Base-by-base conservation (phyloP, 2,329 filamentous ascomycete genomes). In the Ceratocystis albifundus region DNA sequence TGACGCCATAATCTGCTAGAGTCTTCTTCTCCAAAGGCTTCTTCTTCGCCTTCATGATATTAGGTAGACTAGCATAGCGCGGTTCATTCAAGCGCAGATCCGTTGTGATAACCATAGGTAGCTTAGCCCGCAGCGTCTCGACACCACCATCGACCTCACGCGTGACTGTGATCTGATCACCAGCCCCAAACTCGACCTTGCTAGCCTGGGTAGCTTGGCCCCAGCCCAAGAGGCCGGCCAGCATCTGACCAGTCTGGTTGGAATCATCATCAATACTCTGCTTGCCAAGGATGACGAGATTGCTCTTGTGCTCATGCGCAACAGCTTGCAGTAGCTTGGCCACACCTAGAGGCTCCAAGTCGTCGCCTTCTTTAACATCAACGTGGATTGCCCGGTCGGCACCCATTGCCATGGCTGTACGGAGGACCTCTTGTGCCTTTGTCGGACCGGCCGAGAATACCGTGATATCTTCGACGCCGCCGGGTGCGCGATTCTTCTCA, bases 11-110 rank as follows among this genome's bases (percentile, higher is more conserved):
- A 74, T 99, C 94, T 67, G 80, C 82, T 75, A 96, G 76, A 70
- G 83, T 90, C 82, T 90, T 88, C 88, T 96, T 97, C 73, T 94
- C 90, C 72, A 99, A 74, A 74, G 89, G 89, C 88, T 99, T 99
- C 89, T 97, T 99, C 88, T 99, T 99, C 65, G 94, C 94, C 87
- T 97, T 99, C 94, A 99, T 99, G 70, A 99, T 97, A 75, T 97
- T 97, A 63, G 92, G 93, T 83, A 99, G 76, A 77, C 86, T 96
- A 25, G 93, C 94, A 76, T 96, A 99, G 70, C 94, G 82, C 68
- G 94, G 94, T 83, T 95, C 90, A 74, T 99, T 99, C 75, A 99
- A 79, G 64, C 94, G 80, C 78, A 99, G 76, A 80, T 99, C 94
- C 69, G 94, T 96, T 69, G 94, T 99, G 72, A 99, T 89, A 64